These are phyloP conservation scores for Sporothrix euskadiensis DNA, from an alignment of 2,329 filamentous ascomycete genomes.

Conservation along the genomic window DNA sequence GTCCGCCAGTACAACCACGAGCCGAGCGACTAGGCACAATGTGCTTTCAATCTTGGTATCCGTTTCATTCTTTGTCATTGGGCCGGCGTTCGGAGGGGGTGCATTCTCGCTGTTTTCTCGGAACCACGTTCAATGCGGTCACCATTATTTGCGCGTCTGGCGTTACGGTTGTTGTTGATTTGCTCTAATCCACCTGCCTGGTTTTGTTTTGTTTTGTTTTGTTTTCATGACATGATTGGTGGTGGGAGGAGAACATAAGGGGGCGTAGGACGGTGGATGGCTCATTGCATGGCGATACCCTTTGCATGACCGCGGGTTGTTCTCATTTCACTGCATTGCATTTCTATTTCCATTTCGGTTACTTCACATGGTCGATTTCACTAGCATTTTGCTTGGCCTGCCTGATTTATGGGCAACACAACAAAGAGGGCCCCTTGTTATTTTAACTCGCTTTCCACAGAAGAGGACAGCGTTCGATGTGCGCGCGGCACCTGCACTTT, in stretches of 20 bases:
- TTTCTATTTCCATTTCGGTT: not conserved
- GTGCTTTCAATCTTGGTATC: not conserved
- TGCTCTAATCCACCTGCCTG: not conserved
- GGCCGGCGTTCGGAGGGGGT: not conserved
- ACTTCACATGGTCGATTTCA: not conserved
- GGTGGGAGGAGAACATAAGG: not conserved
- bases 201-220: not conserved
- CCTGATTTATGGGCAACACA: not conserved
- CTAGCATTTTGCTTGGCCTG: not conserved
- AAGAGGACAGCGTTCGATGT: slow-evolving; percentile 7
- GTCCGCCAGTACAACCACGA: slow-evolving; percentile 40
- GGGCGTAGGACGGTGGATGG: not conserved
- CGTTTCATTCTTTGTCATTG: not conserved
- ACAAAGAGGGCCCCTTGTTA: not conserved
- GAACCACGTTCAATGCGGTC: slow-evolving; percentile 2
- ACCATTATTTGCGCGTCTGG: not conserved
- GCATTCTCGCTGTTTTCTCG: slow-evolving; percentile 5
- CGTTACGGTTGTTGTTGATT: not conserved
- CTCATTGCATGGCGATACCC: slow-evolving; percentile 3
- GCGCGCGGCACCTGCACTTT: not conserved
- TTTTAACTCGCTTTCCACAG: slow-evolving; percentile 5
- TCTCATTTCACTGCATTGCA: not conserved
- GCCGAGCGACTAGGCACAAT: slow-evolving; percentile 1
- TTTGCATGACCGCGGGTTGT: not conserved
- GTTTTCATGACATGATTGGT: not conserved